These are phyloP conservation scores for Hyphopichia wangnamkhiaoensis DNA, from an alignment of 1,139 yeast genomes.

Conservation along the genomic window DNA sequence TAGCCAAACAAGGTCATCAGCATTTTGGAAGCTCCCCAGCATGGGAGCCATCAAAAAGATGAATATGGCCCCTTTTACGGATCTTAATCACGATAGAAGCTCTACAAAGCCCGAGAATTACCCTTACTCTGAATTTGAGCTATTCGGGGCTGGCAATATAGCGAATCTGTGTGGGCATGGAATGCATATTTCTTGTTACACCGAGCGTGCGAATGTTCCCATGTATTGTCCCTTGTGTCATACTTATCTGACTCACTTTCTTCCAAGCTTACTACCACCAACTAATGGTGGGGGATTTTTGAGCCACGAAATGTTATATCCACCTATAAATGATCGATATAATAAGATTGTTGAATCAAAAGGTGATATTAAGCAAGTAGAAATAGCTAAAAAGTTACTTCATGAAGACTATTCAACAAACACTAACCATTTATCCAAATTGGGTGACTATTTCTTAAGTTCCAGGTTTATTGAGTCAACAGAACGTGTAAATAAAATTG, in stretches of 20 bases:
- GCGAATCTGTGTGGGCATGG: slow-evolving; percentile 58
- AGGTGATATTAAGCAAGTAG: slow-evolving; percentile 13
- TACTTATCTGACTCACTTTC: slow-evolving; percentile 42
- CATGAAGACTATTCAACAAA: slow-evolving; percentile 15
- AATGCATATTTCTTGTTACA: slow-evolving; percentile 60
- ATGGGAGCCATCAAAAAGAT: background rate
- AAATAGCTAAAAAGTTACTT: slow-evolving; percentile 12
- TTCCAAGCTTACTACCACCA: slow-evolving; percentile 42
- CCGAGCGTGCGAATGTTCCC: slow-evolving; percentile 31
- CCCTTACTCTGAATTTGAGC: background rate
- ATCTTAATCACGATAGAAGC: background rate
- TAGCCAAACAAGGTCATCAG: slow-evolving; percentile 34
- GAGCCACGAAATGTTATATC: slow-evolving; percentile 11
- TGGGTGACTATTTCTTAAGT: too few species aligned
- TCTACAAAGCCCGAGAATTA: background rate
- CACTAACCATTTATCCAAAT: too few species aligned
- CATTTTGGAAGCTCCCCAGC: slow-evolving; percentile 52
- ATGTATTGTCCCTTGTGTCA: slow-evolving; percentile 63
- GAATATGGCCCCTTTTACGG: too few species aligned
- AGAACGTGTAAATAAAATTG: too few species aligned
- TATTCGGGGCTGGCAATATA: background rate
- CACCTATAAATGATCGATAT: slow-evolving; percentile 17
- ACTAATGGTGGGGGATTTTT: slow-evolving; percentile 16
- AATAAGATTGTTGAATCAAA: slow-evolving; percentile 19
- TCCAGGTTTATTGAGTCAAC: too few species aligned